These are phyloP conservation scores for Gossypium davidsonii DNA, from an alignment of 441 rosid species.

Conservation along the genomic window DNA sequence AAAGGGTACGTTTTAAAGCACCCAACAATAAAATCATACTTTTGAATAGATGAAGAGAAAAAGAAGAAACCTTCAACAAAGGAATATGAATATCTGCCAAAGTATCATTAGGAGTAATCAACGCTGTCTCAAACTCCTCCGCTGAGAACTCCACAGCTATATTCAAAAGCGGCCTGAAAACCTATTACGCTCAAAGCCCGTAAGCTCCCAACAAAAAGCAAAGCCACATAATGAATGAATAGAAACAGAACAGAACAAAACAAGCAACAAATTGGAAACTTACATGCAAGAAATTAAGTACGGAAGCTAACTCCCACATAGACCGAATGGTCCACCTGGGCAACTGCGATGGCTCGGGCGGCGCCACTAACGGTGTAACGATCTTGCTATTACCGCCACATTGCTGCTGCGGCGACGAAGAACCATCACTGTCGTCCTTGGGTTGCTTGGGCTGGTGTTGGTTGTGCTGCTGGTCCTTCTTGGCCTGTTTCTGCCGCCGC, in stretches of 20 bases:
- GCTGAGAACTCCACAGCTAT: conserved; percentile 80
- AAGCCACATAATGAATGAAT: conserved; percentile 2
- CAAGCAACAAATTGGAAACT: conserved; percentile 21
- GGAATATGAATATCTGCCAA: conserved; percentile 90
- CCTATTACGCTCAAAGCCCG: conserved; percentile 36
- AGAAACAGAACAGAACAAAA: not conserved
- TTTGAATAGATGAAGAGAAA: conserved; percentile 1
- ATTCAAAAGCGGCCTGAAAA: conserved; percentile 80
- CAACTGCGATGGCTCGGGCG: conserved; percentile 74
- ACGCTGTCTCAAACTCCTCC: conserved; percentile 93
- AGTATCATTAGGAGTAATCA: conserved; percentile 80
- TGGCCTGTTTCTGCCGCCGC: conserved; percentile 31
- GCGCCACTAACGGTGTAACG: conserved; percentile 61
- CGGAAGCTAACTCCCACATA: conserved; percentile 96
- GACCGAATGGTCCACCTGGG: conserved; percentile 92
- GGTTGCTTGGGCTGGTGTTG: conserved; percentile 26
- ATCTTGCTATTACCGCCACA: conserved; percentile 51
- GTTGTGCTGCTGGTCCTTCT: conserved; percentile 32
- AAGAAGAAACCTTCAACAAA: conserved; percentile 71
- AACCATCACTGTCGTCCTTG: conserved; percentile 35
- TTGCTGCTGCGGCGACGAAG: conserved; percentile 38
- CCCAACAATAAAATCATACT: conserved; percentile 2
- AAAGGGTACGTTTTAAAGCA: not conserved
- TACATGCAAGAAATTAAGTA: conserved; percentile 96
- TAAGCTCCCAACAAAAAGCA: not conserved